Conservation (phyloP, 2,329 filamentous ascomycete genomes). For the Diatrype stigma region DNA sequence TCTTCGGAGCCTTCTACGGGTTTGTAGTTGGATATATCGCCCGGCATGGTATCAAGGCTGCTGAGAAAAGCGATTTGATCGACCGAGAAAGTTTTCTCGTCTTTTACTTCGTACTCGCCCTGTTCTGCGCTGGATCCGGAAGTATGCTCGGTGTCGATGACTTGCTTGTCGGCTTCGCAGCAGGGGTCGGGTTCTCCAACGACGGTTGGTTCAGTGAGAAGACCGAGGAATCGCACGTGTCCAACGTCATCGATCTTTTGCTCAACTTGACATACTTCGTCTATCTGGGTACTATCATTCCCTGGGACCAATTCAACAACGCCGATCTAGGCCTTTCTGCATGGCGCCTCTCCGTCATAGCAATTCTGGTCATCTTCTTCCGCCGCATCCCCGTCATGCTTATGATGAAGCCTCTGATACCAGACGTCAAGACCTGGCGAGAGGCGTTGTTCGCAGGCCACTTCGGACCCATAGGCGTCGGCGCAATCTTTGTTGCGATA, state of each 20-base stretch:
- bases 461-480: constrained; percentile 95
- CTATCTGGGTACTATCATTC: constrained; percentile 94
- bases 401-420: constrained; percentile 83
- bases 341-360: constrained; percentile 90
- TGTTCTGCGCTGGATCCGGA: constrained; percentile 93
- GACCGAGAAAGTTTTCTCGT: constrained; percentile 97
- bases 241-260: constrained; percentile 96
- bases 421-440: constrained; percentile 96
- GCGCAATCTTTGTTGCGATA: constrained; percentile 92
- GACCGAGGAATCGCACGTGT: constrained; percentile 97
- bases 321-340: constrained; percentile 68
- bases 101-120: constrained; percentile 94
- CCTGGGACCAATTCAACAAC: constrained; percentile 88
- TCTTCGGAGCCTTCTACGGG: constrained; percentile 87
- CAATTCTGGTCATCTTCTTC: constrained; percentile 92
- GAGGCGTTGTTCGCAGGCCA: constrained; percentile 96
- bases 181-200: constrained; percentile 98
- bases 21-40: constrained; percentile 85
- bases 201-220: constrained; percentile 98
- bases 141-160: constrained; percentile 91
- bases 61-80: constrained; percentile 80
- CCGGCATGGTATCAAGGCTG: constrained; percentile 82
- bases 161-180: constrained; percentile 87
- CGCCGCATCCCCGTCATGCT: constrained; percentile 95
- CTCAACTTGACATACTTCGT: constrained; percentile 98